A percentile compares a stretch with the other conserved stretches of the same genome.
These are phyloP conservation scores for Coemansia sp. DNA, from an alignment of 192 early-diverging fungal genomes.

Conservation along the genomic window DNA sequence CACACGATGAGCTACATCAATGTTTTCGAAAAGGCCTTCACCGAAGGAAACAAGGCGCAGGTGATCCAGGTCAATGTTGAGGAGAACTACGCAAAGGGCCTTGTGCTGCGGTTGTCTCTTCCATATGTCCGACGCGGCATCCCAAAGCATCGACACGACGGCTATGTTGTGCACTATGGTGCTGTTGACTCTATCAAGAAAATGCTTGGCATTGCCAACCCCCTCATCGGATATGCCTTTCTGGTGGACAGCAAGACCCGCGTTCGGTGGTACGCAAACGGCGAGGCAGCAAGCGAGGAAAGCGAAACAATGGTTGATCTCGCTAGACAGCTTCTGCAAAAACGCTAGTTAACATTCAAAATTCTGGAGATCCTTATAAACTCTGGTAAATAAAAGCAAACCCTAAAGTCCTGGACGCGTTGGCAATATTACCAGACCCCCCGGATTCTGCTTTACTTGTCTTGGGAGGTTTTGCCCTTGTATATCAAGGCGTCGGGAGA, in stretches of 20 bases:
- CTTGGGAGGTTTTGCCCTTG: no score
- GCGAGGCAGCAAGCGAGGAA: constrained; percentile 40
- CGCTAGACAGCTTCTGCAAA: constrained; percentile 28
- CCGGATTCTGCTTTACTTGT: neutral
- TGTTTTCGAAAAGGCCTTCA: constrained; percentile 34
- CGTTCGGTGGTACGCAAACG: constrained; percentile 58
- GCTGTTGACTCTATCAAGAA: constrained; percentile 41
- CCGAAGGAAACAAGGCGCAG: constrained; percentile 25
- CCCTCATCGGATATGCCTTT: constrained; percentile 54
- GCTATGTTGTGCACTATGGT: constrained; percentile 50
- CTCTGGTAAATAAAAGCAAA: neutral
- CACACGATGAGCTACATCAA: constrained; percentile 46
- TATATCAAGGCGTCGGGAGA: no score
- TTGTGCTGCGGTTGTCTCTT: constrained; percentile 40
- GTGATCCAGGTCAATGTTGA: constrained; percentile 52
- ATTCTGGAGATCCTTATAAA: neutral
- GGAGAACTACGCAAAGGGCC: constrained; percentile 55
- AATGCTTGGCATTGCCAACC: constrained; percentile 51
- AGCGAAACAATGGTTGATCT: constrained; percentile 35
- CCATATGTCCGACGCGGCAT: constrained; percentile 31
- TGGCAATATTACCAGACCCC: neutral
- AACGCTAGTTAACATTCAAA: constrained; percentile 8
- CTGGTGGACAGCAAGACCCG: constrained; percentile 42
- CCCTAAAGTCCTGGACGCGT: neutral
- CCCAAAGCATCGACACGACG: constrained; percentile 29